Evolutionary conservation across 345 rosid genomes (phyloP), one percentile per base, ranked within the genome.

Genomic region (Eucalyptus erythrocorys): DNA sequence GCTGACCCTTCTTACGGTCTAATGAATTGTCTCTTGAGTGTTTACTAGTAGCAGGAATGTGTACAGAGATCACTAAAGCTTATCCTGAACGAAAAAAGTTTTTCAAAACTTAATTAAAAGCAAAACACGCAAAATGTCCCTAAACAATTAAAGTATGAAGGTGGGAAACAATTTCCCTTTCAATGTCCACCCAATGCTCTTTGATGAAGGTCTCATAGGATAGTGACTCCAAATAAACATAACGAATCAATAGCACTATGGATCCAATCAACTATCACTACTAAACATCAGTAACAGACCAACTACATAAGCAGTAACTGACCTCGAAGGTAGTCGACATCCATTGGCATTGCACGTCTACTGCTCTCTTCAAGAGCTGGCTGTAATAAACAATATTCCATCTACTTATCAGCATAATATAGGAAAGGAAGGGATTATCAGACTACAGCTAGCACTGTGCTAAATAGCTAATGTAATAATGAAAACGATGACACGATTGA

Each of bases 331-430:
- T 89, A 91, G 85, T 90, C 93, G 71, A 89, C 86, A 87, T 93
- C 95, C 91, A 89, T 85, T 49, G 93, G 92, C 90, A 91, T 90
- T 43, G 91, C 95, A 92, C 89, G 96, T 88, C 92, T 90, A 90
- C 90, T 93, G 92, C 96, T 94, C 87, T 94, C 93, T 80, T 95
- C 97, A 86, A 94, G 93, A 91, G 92, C 91, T 45, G 95, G 94
- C 98, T 96, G 97, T 66, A 88, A 89, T n/a, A 45, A 89, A 87
- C 34, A 79, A 53, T 14, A 76, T 79, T 80, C 81, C 49, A 19
- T 76, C 64, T 24, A 32, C 22, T 50, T 87, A n/a, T 49, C 47
- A 47, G 89, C 86, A 87, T 86, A 49, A 49, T 34, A 22, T 27
- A 45, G n/a, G 32, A 30, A n/a, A 66, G 55, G 50, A 79, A 68